Evolutionary conservation across 2,329 filamentous ascomycete species (phyloP), one percentile per base, ranked within the genome.

Genomic region (Penicillium digitatum): DNA sequence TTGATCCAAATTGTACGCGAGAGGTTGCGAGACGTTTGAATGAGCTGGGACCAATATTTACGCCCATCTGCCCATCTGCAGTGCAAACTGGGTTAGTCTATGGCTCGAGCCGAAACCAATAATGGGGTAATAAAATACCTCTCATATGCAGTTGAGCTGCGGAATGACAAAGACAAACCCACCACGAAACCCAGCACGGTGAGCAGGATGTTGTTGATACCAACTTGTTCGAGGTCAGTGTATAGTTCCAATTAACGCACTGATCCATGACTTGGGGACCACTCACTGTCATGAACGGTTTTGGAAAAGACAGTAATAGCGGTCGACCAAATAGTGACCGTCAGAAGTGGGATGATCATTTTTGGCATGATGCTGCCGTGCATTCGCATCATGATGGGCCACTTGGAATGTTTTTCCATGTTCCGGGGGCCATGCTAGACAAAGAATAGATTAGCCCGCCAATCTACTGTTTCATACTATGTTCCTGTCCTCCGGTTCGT

Each of bases 1-100:
- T 95, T 88, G 31, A 96, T 80, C 92, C 92, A 96, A 68, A 94
- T 89, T 10, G 89, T 79, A 22, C 92, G 85, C 4, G 82, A 79
- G 46, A 86, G 69, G 54, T 82, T 84, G 52, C 84, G 81, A 14
- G 80, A 78, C 3, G 78, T 76, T 27, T 84, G 76, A 38, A 78
- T 77, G 44, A 86, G 68, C 53, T 82, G 76, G 1, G 83, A 78
- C 83, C 84, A 87, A 63, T 79, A 83, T 63, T 82, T 83, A 35
- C 85, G 79, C 35, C 85, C 85, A 59, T 88, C 85, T 38, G 78
- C 79, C 67, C 85, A 86, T 62, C 70, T 72, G 40, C 11, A 27
- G 22, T 58, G 16, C 44, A 50, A 14, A 12, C 9, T 26, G 11
- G 22, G 53, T 34, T 31, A 44, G 16, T 34, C 5, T 8, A 16